Evolutionary conservation across 805 yeast species (phyloP).

Genomic region (Wickerhamiella spandovensis): DNA sequence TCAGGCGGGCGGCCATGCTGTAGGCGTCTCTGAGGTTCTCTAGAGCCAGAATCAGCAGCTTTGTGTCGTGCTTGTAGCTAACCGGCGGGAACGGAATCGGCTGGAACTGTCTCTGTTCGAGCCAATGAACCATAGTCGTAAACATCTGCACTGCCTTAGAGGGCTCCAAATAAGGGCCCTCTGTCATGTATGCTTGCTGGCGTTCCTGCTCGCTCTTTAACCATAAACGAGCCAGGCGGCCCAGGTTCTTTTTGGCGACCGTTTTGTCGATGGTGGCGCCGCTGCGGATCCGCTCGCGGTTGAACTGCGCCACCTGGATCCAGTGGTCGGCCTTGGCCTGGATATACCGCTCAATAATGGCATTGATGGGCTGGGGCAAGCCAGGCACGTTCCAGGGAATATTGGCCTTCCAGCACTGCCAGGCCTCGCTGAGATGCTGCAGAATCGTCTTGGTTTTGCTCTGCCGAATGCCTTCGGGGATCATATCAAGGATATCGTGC

Average conservation of each 20-base stretch:
- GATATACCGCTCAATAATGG: constrained; percentile 75
- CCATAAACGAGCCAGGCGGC: constrained; percentile 86
- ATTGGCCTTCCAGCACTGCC: constrained; percentile 99
- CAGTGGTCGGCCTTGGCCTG: constrained; percentile 96
- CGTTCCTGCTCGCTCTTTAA: constrained; percentile 82
- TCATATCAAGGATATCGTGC: constrained; percentile 94
- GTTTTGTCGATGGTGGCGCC: constrained; percentile 95
- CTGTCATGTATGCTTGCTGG: constrained; percentile 62
- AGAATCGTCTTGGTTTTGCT: constrained; percentile 74
- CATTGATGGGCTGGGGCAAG: constrained; percentile 77
- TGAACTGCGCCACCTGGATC: constrained; percentile 85
- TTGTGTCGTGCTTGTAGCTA: constrained; percentile 86
- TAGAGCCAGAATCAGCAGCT: constrained; percentile 73
- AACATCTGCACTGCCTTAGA: constrained; percentile 81
- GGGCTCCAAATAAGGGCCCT: constrained; percentile 78
- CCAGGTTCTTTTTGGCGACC: constrained; percentile 83
- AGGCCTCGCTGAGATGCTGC: constrained; percentile 93
- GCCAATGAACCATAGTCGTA: constrained; percentile 82
- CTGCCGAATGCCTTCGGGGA: constrained; percentile 86
- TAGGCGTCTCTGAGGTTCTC: constrained; percentile 78
- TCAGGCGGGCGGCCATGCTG: constrained; percentile 60
- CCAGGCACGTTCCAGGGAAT: constrained; percentile 98
- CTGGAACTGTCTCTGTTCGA: constrained; percentile 61
- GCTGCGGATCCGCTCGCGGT: constrained; percentile 72
- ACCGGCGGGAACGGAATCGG: constrained; percentile 92